Base-by-base conservation (phyloP, 1,139 yeast genomes). In the Scheffersomyces segobiensis region DNA sequence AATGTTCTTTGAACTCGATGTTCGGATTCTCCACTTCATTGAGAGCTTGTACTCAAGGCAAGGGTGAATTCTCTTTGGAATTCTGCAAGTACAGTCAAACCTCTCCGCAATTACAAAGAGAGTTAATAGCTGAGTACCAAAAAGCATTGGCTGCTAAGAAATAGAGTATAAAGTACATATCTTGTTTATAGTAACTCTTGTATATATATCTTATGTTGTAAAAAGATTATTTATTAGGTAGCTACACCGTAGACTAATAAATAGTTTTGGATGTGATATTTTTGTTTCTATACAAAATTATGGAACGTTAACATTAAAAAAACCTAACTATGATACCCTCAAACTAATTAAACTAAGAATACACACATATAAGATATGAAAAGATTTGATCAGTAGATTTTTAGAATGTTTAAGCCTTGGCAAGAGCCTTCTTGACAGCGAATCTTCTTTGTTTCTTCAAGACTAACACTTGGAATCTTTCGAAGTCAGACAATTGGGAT, bases 401-500 rank as follows among this genome's bases (percentile, higher is more conserved):
- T 65, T 56, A 54, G 42, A 46, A 54, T 24, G 67, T 64, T 65
- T 69, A 70, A 62, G 72, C 72, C 70, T 70, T 68, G 62, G 71
- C 73, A 63, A 79, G 75, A 71, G 82, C 81, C 74, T 92, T 93
- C 86, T 90, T 91, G 77, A 93, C 93, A 82, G 95, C 93, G 79
- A 81, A 88, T 86, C 95, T 90, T 85, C 92, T 92, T 87, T 93
- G 97, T 88, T 93, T 95, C 91, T 91, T 93, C 81, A 92, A 89
- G 72, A 92, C 96, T 81, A 91, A 80, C 73, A 93, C 99, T 87
- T 95, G 98, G 98, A 95, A 95, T 89, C 99, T 93, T 87, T 95
- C 98, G 76, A 95, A 95, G 84, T 95, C 99, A 72, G 95, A 79
- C 80, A 96, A 89, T 78, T 89, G 84, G 74, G 96, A 82, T 87